Percentiles rank a stretch among this genome's conserved stretches.
phyloP scores from a whole-genome alignment of 2,329 filamentous ascomycete species.

The Cercospora beticola region DNA sequence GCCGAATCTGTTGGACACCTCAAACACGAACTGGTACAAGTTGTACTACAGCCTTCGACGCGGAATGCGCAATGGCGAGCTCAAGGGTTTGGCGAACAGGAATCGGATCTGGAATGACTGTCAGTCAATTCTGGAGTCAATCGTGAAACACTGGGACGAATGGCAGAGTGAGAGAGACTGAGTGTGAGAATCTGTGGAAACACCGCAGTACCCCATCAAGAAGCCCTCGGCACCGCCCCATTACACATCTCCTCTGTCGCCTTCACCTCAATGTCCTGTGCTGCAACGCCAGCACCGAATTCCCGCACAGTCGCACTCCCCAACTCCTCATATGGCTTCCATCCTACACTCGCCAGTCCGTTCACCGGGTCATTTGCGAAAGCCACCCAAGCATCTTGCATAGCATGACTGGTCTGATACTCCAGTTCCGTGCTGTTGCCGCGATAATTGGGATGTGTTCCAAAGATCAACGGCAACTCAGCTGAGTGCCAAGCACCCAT shows the following conservation, averaged over 20 bases:
- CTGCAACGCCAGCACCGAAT: constrained; percentile 33
- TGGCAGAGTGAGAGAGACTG: too few species aligned
- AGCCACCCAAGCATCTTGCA: constrained; percentile 37
- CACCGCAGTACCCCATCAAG: too few species aligned
- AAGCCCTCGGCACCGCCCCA: constrained; percentile 14
- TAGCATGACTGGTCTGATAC: constrained; percentile 34
- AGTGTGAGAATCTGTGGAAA: too few species aligned
- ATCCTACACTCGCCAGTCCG: constrained; percentile 30
- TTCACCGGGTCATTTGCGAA: constrained; percentile 40
- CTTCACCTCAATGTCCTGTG: constrained; percentile 30
- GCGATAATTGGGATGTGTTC: constrained; percentile 39
- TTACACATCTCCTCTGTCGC: constrained; percentile 29
- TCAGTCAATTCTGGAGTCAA: constrained; percentile 11
- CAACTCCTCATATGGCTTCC: constrained; percentile 26
- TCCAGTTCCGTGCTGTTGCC: constrained; percentile 29
- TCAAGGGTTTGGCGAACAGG: constrained; percentile 16
- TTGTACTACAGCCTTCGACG: constrained; percentile 8
- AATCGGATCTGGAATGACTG: constrained; percentile 17
- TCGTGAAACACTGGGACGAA: constrained; percentile 1
- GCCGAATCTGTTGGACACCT: background rate
- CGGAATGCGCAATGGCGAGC: background rate
- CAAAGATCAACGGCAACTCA: constrained; percentile 44
- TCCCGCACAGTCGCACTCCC: constrained; percentile 28
- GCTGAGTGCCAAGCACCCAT: constrained; percentile 46
- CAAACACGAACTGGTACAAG: constrained; percentile 15